These are phyloP conservation scores for Arthrinium phaeospermum DNA, from an alignment of 2,329 filamentous ascomycete genomes.

Conservation along the genomic window DNA sequence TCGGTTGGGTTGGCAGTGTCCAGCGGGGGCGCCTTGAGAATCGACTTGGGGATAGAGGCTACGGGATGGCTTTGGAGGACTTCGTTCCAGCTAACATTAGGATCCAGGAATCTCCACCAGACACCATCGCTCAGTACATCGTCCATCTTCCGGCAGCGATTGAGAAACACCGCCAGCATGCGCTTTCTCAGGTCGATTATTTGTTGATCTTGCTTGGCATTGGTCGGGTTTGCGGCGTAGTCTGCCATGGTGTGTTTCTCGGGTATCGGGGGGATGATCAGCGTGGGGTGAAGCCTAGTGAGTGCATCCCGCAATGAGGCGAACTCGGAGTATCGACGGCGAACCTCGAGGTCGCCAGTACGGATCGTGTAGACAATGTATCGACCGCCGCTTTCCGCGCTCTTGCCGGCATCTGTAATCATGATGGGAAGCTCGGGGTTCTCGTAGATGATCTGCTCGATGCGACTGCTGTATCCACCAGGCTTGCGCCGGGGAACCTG, in stretches of 20 bases:
- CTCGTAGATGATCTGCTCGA: constrained; percentile 97
- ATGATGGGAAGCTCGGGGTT: constrained; percentile 87
- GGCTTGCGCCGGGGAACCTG: constrained; percentile 70
- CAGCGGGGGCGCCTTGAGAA: constrained; percentile 92
- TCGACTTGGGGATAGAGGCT: constrained; percentile 89
- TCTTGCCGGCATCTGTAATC: constrained; percentile 96
- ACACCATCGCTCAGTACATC: constrained; percentile 91
- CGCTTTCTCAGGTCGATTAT: constrained; percentile 97
- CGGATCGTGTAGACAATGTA: constrained; percentile 98
- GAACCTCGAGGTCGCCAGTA: constrained; percentile 93
- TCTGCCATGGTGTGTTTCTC: constrained; percentile 99
- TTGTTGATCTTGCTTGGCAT: constrained; percentile 94
- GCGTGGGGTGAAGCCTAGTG: constrained; percentile 88
- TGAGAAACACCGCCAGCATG: constrained; percentile 95
- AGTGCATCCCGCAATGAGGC: constrained; percentile 87
- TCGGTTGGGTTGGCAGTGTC: constrained; percentile 90
- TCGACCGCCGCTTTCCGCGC: constrained; percentile 85
- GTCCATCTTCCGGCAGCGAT: constrained; percentile 91
- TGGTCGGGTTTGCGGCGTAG: constrained; percentile 96
- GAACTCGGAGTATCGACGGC: constrained; percentile 95
- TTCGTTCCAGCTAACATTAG: constrained; percentile 98
- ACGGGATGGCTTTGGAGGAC: constrained; percentile 93
- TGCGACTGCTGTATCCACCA: constrained; percentile 90
- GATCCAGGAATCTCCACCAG: constrained; percentile 97
- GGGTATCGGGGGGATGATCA: constrained; percentile 95